phyloP scores from a whole-genome alignment of 768 basidiomycete genomes.

The Boletus vinaceobasis region DNA sequence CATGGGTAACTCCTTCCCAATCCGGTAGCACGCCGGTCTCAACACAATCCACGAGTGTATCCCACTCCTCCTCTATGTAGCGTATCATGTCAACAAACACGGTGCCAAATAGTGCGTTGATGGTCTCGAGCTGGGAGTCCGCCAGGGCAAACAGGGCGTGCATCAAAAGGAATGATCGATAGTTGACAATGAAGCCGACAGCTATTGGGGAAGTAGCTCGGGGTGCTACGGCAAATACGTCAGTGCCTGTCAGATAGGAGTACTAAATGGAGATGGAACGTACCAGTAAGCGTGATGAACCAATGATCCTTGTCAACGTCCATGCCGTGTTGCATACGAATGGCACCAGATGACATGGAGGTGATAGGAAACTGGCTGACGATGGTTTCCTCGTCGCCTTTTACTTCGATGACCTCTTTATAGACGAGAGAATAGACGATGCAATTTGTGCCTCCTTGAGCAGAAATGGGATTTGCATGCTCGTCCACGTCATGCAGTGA shows the following conservation, averaged over 20 bases:
- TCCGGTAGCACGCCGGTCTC: constrained; percentile 17
- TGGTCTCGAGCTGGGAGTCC: constrained; percentile 14
- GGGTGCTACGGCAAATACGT: constrained; percentile 2
- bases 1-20: constrained; percentile 14
- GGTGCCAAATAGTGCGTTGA: constrained; percentile 14
- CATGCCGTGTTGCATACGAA: constrained; percentile 19
- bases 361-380: constrained; percentile 6
- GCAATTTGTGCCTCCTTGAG: constrained; percentile 21
- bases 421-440: constrained; percentile 20
- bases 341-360: constrained; percentile 12
- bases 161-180: constrained; percentile 20
- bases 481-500: constrained; percentile 14
- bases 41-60: constrained; percentile 11
- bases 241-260: not conserved
- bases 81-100: constrained; percentile 22
- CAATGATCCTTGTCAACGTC: constrained; percentile 15
- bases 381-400: not conserved
- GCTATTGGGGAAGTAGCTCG: constrained; percentile 17
- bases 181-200: constrained; percentile 17
- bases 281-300: constrained; percentile 8
- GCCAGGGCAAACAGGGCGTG: constrained; percentile 23
- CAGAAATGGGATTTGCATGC: constrained; percentile 10
- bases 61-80: constrained; percentile 22
- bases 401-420: constrained; percentile 4
- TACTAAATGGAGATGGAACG: not conserved